Base-by-base conservation (phyloP, 257 asterid genomes). In the Handroanthus guayacan region DNA sequence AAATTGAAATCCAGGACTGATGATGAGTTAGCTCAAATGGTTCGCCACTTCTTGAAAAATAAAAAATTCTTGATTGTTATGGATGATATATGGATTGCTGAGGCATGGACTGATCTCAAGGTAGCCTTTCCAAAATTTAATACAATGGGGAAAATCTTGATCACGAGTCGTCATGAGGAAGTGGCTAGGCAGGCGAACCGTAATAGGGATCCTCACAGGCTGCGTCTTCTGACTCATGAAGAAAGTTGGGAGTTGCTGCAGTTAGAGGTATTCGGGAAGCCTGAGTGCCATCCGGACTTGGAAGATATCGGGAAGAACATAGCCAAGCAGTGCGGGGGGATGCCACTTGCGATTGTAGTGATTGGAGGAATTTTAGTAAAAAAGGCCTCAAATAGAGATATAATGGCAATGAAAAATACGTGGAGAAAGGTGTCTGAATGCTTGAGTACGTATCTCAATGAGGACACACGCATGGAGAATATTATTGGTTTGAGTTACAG, bases 101-200 rank as follows among this genome's bases (percentile, higher is more conserved):
- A 2, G 4, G 80, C 34, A 2, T 74, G 70, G 68, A 2, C 39
- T 47, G 9, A 6, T 0, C 10, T 74, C 13, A 0, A 0, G 52
- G 0, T 0, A 1, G 54, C 16, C 48, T 25, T 74, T 3, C 79
- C 54, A 8, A 0, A 48, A n/a, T 0, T 0, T 17, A 0, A 0
- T 0, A 0, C 0, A 0, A 9, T 51, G 20, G 74, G 79, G 34
- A 67, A 70, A 79, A 60, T 79, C 37, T 3, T 79, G 14, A 1
- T 79, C 25, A 79, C 76, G 5, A 48, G 71, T 14, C 64, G 64
- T 58, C 0, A 0, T 0, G 3, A 10, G 3, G 16, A 58, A 0
- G 64, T 58, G 6, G 39, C 6, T 1, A 2, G 5, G 13, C 5
- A 10, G 8, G 39, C n/a, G 1, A 20, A 58, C 13, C 14, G 3